phyloP scores from a whole-genome alignment of 2,329 filamentous ascomycete genomes.

The Neocucurbitaria cava region DNA sequence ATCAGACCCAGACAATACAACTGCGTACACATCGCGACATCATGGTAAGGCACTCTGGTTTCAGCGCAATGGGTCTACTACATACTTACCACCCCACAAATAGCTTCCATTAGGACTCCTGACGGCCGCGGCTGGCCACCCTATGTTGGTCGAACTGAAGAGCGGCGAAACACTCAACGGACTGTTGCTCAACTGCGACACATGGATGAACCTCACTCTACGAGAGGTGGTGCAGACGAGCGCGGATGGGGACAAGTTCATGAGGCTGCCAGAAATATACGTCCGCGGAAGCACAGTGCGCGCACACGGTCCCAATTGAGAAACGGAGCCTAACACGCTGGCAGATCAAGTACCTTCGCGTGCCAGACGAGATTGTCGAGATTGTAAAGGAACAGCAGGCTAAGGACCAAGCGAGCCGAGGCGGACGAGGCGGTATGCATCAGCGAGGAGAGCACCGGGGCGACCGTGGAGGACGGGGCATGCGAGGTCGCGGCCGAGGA shows the following conservation, averaged over 20 bases:
- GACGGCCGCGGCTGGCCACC: conserved; percentile 94
- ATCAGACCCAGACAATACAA: background rate
- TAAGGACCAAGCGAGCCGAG: conserved; percentile 65
- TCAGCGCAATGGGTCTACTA: conserved; percentile 1
- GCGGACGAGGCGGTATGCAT: conserved; percentile 70
- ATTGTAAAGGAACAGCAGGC: conserved; percentile 91
- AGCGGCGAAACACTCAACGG: conserved; percentile 98
- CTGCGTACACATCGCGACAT: conserved; percentile 1
- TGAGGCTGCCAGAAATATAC: conserved; percentile 90
- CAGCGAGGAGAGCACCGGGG: conserved; percentile 62
- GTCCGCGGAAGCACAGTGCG: conserved; percentile 96
- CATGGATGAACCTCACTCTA: conserved; percentile 98
- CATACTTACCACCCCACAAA: conserved; percentile 13
- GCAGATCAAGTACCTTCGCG: conserved; percentile 97
- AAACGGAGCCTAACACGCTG: background rate
- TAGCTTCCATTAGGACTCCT: conserved; percentile 78
- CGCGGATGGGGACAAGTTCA: conserved; percentile 93
- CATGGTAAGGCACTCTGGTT: conserved; percentile 32
- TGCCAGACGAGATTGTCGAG: conserved; percentile 96
- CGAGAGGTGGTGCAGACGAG: conserved; percentile 98
- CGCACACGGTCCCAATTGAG: conserved; percentile 27
- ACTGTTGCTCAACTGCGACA: conserved; percentile 95
- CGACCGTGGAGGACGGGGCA: conserved; percentile 58
- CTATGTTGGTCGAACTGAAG: conserved; percentile 97
- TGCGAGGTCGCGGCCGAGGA: conserved; percentile 60